phyloP scores from a whole-genome alignment of 2,329 filamentous ascomycete genomes.

The Fusarium drepaniforme region DNA sequence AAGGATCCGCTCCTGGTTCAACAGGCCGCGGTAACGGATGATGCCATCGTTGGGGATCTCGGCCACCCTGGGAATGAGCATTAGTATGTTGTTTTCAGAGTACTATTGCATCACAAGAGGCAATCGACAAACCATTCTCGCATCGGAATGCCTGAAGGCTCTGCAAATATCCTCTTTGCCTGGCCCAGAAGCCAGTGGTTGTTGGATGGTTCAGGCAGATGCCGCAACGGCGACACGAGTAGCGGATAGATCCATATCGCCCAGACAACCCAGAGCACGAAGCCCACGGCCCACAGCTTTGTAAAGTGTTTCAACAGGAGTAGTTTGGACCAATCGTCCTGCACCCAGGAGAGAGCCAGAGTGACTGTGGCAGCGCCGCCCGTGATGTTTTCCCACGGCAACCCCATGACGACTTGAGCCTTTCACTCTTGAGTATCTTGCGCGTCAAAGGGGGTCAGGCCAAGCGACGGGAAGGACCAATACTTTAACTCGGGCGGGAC shows the following conservation, averaged over 20 bases:
- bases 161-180: constrained; percentile 51
- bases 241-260: constrained; percentile 61
- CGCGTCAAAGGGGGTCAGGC: neutral
- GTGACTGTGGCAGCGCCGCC: constrained; percentile 41
- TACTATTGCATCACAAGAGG: neutral
- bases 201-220: constrained; percentile 58
- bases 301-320: constrained; percentile 51
- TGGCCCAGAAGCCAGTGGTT: constrained; percentile 64
- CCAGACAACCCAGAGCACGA: constrained; percentile 55
- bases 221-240: constrained; percentile 62
- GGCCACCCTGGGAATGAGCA: constrained; percentile 63
- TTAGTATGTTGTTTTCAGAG: constrained; percentile 13
- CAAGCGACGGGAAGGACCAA: neutral
- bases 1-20: constrained; percentile 74
- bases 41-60: constrained; percentile 75
- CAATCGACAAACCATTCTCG: constrained; percentile 59
- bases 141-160: constrained; percentile 59
- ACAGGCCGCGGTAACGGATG: constrained; percentile 73
- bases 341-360: constrained; percentile 31
- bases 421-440: neutral
- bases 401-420: constrained; percentile 30
- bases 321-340: constrained; percentile 45
- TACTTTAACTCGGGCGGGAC: constrained; percentile 3
- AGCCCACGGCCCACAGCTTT: constrained; percentile 51
- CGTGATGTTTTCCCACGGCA: constrained; percentile 42